Evolutionary conservation across 2,329 filamentous ascomycete genomes (phyloP).

Genomic region (Colletotrichum caudatum): DNA sequence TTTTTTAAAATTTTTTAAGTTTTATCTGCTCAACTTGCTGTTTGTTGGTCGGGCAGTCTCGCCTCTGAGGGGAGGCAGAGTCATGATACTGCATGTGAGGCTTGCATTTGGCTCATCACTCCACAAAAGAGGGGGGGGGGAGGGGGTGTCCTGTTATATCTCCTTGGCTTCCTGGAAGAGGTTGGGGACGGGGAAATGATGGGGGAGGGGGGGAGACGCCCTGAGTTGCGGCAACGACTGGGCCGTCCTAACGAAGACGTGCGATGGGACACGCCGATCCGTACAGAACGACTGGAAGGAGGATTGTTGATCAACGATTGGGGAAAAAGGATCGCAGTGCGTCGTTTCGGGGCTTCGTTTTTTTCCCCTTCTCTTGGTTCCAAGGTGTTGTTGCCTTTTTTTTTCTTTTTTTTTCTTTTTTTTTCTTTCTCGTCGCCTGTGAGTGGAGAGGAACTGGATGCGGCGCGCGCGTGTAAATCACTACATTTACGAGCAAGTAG

Average conservation of each 20-base stretch:
- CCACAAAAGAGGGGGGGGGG: background rate
- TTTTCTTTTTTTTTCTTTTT: background rate
- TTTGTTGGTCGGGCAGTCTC: background rate
- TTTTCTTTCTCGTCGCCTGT: background rate
- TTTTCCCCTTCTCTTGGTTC: background rate
- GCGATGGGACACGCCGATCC: background rate
- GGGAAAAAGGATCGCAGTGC: background rate
- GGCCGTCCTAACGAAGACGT: background rate
- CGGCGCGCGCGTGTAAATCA: background rate
- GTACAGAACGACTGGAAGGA: background rate
- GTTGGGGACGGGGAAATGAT: background rate
- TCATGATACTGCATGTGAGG: background rate
- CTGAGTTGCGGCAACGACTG: background rate
- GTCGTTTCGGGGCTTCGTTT: background rate
- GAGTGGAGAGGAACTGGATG: no score
- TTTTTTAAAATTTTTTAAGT: no score
- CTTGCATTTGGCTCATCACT: background rate
- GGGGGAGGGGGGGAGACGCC: background rate
- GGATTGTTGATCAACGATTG: background rate
- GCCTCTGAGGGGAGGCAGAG: background rate
- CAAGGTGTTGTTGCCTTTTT: no score
- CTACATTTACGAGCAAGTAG: no score
- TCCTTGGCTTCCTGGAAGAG: background rate
- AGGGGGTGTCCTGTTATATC: background rate
- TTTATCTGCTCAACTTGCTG: background rate